These are phyloP conservation scores for Trichoderma parareesei DNA, from an alignment of 495 filamentous ascomycete genomes.

Conservation along the genomic window DNA sequence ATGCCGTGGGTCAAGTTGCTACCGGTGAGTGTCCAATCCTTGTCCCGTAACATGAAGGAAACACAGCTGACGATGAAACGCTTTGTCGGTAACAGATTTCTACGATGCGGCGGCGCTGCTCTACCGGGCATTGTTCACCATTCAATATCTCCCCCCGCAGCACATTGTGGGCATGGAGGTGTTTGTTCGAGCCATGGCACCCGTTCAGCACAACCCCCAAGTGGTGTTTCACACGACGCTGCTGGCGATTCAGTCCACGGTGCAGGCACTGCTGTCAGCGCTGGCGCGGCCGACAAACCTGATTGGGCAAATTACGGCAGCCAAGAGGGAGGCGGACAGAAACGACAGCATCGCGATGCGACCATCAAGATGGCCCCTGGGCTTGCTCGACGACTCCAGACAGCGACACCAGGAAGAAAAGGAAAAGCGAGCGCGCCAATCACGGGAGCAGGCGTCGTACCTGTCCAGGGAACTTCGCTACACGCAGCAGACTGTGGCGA, in stretches of 20 bases:
- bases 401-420: slow-evolving; percentile 72
- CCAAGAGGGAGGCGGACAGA: slow-evolving; percentile 63
- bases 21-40: slow-evolving; percentile 39
- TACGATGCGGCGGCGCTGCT: slow-evolving; percentile 57
- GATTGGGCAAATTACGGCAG: slow-evolving; percentile 57
- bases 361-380: slow-evolving; percentile 69
- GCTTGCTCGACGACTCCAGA: slow-evolving; percentile 81
- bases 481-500: slow-evolving; percentile 86
- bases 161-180: slow-evolving; percentile 65
- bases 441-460: slow-evolving; percentile 53
- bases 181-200: slow-evolving; percentile 59
- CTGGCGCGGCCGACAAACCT: slow-evolving; percentile 74
- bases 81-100: slow-evolving; percentile 42
- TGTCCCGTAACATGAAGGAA: slow-evolving; percentile 10
- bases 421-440: slow-evolving; percentile 60
- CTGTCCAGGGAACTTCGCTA: slow-evolving; percentile 75
- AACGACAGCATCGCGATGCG: slow-evolving; percentile 64
- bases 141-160: slow-evolving; percentile 56
- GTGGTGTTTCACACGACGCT: slow-evolving; percentile 65
- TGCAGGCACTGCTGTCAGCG: slow-evolving; percentile 68
- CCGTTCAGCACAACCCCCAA: slow-evolving; percentile 66
- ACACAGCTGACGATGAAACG: not conserved
- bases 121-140: slow-evolving; percentile 46
- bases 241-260: slow-evolving; percentile 67
- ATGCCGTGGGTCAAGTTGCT: slow-evolving; percentile 45